Percentiles rank a stretch among this genome's conserved stretches.
Evolutionary conservation across 805 yeast species (phyloP).

Genomic region (Yarrowia phangngaensis): DNA sequence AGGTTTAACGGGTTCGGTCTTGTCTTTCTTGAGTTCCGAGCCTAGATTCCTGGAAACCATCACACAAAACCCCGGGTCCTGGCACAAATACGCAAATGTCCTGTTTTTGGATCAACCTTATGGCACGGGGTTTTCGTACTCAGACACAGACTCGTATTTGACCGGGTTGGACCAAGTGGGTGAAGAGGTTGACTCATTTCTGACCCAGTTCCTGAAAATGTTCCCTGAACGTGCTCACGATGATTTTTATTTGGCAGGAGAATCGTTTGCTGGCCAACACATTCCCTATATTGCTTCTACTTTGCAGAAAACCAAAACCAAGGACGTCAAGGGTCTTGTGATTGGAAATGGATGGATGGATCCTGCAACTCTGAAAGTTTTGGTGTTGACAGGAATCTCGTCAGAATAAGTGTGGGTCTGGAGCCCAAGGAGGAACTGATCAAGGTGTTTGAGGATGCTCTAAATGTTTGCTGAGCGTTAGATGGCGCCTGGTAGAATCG

Average conservation of each 20-base stretch:
- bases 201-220: constrained; percentile 58
- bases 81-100: constrained; percentile 77
- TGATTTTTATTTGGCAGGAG: constrained; percentile 82
- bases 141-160: constrained; percentile 46
- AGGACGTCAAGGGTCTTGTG: constrained; percentile 60
- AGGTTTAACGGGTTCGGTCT: too few species aligned
- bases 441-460: constrained; percentile 49
- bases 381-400: constrained; percentile 75
- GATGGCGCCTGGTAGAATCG: too few species aligned
- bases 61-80: too few species aligned
- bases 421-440: constrained; percentile 64
- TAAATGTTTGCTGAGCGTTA: constrained; percentile 39
- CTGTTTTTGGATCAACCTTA: constrained; percentile 92
- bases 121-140: constrained; percentile 84
- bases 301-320: constrained; percentile 40
- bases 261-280: constrained; percentile 95
- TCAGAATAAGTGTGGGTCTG: constrained; percentile 80
- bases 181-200: constrained; percentile 58
- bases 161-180: constrained; percentile 48
- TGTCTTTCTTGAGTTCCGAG: too few species aligned
- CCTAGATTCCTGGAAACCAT: too few species aligned
- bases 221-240: constrained; percentile 69
- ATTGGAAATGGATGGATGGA: constrained; percentile 96
- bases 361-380: constrained; percentile 77
- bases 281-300: constrained; percentile 80